These are phyloP conservation scores for Marsdenia floribunda DNA, from an alignment of 257 asterid genomes.

Conservation along the genomic window DNA sequence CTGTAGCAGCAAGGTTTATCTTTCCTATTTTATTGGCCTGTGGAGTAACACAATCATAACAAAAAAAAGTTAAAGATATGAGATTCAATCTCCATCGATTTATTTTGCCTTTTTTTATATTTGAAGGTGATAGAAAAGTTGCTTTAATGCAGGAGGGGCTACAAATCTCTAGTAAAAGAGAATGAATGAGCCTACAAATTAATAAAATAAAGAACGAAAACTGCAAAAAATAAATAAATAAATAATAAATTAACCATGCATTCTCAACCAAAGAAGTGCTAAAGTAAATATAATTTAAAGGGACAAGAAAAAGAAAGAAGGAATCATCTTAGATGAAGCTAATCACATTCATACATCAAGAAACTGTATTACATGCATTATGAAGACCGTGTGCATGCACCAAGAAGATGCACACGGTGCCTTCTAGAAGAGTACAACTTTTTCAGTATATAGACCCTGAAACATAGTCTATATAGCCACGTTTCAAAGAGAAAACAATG, in stretches of 20 bases:
- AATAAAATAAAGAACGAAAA: not conserved
- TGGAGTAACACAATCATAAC: constrained; percentile 1
- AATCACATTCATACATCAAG: not conserved
- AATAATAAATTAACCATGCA: not conserved
- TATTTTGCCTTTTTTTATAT: not conserved
- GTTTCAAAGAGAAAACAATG: not conserved
- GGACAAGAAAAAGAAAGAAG: too few relatives aligned
- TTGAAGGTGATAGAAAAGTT: not conserved
- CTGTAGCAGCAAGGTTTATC: constrained; percentile 99
- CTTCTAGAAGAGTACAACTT: not conserved
- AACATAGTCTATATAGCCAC: not conserved
- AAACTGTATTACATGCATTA: not conserved
- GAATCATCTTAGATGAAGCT: not conserved
- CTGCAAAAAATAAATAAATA: not conserved
- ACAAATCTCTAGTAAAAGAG: not conserved
- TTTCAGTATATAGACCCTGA: not conserved
- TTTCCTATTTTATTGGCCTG: constrained; percentile 97
- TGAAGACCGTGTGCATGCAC: not conserved
- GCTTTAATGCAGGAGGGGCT: not conserved
- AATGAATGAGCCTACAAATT: not conserved
- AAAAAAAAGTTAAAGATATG: not conserved
- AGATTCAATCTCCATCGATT: not conserved
- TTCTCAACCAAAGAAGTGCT: not conserved
- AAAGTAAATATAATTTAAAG: not conserved
- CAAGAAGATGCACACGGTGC: not conserved